Base-by-base conservation (phyloP, 805 yeast species). In the Babjeviella inositovora region DNA sequence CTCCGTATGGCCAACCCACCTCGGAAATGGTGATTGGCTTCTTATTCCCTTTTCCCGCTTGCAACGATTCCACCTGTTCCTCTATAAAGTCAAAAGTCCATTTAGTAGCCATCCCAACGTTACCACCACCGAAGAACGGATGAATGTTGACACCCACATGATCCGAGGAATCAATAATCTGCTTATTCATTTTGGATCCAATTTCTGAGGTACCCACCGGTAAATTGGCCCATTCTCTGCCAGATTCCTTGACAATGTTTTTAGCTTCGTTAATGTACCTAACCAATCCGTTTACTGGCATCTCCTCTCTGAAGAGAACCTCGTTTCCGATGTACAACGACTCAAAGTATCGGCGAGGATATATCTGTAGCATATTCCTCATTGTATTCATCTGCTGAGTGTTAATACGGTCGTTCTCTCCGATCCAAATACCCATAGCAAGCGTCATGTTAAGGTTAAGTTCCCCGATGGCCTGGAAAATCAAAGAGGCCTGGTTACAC, bases 1-100 rank as follows among this genome's bases (percentile, higher is more conserved):
- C 84, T 2, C 43, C 50, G 20, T 56, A 64, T 0, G 84, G 85
- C 85, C 84, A 74, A 0, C 82, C 84, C 11, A 72, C 61, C 32
- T 74, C 82, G 1, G 77, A 53, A 2, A 74, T 52, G 4, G 60
- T 47, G 5, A 70, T 33, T 15, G 37, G 41, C n/a, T n/a, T n/a
- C n/a, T n/a, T n/a, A n/a, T n/a, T n/a, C n/a, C n/a, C n/a, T n/a
- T n/a, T n/a, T n/a, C n/a, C n/a, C 1, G 53, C 39, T 14, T 26
- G 24, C 15, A 40, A 12, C 2, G 69, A 68, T 14, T 49, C 42
- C 11, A 67, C 35, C 25, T 59, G 63, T 14, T 50, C 41, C 22
- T 55, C 36, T 16, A 65, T 28, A 31, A 52, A 69, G 22, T 62
- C 61, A 17, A 50, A 41, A 0, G 64, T 53, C 81, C 82, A 71